phyloP scores from a whole-genome alignment of 768 basidiomycete genomes.

The Rhodocollybia butyracea region DNA sequence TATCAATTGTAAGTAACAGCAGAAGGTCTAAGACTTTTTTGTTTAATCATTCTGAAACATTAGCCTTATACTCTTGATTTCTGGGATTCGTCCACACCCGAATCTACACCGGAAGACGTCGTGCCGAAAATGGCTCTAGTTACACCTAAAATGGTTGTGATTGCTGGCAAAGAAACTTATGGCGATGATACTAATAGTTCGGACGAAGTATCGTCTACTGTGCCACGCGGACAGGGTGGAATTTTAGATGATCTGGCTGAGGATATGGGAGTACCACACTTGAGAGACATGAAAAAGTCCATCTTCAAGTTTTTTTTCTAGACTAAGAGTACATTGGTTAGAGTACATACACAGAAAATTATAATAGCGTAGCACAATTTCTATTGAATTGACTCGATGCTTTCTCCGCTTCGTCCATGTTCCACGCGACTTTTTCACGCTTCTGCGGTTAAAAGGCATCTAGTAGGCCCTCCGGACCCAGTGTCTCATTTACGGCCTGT shows the following conservation, averaged over 20 bases:
- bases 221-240: conserved; percentile 22
- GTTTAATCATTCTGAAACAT: conserved; percentile 4
- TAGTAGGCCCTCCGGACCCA: conserved; percentile 73
- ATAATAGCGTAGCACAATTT: not conserved
- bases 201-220: conserved; percentile 14
- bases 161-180: conserved; percentile 36
- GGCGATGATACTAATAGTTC: conserved; percentile 19
- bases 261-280: conserved; percentile 39
- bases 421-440: conserved; percentile 13
- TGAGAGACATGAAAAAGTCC: conserved; percentile 9
- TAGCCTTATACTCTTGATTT: conserved; percentile 48
- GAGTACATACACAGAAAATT: not conserved
- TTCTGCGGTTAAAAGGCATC: conserved; percentile 20
- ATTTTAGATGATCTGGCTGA: conserved; percentile 43
- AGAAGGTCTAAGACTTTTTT: conserved; percentile 4
- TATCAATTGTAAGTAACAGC: conserved; percentile 57
- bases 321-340: not conserved
- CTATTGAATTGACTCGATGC: not conserved
- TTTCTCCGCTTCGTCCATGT: not conserved
- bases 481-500: conserved; percentile 78
- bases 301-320: conserved; percentile 1
- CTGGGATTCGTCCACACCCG: conserved; percentile 33
- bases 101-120: conserved; percentile 18
- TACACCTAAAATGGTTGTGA: too few species aligned
- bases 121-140: too few species aligned